Evolutionary conservation across 1,284 basidiomycete genomes (phyloP), one percentile per base, ranked within the genome.

Genomic region (Microstroma glucosiphilum): DNA sequence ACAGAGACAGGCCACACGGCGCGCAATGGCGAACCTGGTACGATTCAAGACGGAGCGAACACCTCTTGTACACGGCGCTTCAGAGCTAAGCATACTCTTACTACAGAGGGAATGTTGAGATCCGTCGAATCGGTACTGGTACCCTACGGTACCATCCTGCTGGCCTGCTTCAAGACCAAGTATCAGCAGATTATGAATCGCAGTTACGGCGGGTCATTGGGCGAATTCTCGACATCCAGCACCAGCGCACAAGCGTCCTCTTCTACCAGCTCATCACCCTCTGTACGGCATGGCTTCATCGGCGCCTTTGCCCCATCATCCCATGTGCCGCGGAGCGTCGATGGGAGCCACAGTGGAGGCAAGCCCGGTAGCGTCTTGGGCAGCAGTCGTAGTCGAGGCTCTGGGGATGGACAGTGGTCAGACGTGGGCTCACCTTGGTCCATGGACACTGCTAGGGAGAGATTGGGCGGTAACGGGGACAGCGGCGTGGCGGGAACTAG

Each of bases 11-110:
- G 51, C 51, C n/a, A 26, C 17, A 54, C 51, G 15, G 51, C 51
- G 13, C n/a, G 51, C n/a, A 54, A 54, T 54, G 51, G 51, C 6
- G 51, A 54, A 7, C 51, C 51, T 23, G 51, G 51, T 54, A 77
- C 82, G 15, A 66, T 69, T 49, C 62, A 67, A 2, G 83, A 71
- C 3, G 75, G 76, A 30, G 87, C 89, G 49, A 89, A 89, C 80
- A 96, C 93, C 56, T 92, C 88, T 81, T 98, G 93, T 79, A 96
- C 92, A 63, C 86, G 90, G 72, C 85, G 94, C 65, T 96, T 90
- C 82, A 88, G 90, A 76, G 88, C 89, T 54, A 85, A 86, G 70
- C 90, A 92, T 82, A 85, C 86, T 3, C 80, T 84, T 57, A 81
- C 80, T 65, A 82, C 84, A 46, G 85, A 87, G 63, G 85, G 85